These are phyloP conservation scores for Phalaenopsis equestris DNA, from an alignment of 106 monocot genomes.

Conservation along the genomic window DNA sequence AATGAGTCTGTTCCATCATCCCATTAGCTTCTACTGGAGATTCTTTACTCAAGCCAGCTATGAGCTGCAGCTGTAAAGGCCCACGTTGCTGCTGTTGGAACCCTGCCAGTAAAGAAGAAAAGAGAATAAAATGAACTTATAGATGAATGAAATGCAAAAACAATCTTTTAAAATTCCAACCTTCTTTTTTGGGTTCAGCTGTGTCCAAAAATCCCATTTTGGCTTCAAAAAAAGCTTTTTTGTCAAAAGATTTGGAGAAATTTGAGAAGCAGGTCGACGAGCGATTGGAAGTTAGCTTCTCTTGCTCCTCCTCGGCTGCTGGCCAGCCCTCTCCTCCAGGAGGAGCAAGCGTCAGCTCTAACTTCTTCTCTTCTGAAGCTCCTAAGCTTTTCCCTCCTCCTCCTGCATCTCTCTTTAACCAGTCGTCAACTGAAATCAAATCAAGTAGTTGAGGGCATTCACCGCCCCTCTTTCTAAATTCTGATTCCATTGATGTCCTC, in stretches of 20 bases:
- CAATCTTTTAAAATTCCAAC: not conserved
- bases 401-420: constrained; percentile 14
- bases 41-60: not conserved
- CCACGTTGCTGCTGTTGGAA: not conserved
- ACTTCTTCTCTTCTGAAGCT: constrained; percentile 41
- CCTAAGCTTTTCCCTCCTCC: constrained; percentile 15
- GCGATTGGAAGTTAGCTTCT: constrained; percentile 6
- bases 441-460: constrained; percentile 15
- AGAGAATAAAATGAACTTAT: not conserved
- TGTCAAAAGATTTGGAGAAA: not conserved
- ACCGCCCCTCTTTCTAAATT: not conserved
- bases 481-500: constrained; percentile 16
- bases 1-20: not conserved
- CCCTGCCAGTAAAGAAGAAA: not conserved
- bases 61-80: constrained; percentile 1
- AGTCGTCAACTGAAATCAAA: constrained; percentile 11
- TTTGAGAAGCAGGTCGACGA: constrained; percentile 20
- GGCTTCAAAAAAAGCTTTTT: not conserved
- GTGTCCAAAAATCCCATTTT: not conserved
- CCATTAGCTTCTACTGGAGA: not conserved
- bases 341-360: constrained; percentile 64
- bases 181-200: constrained; percentile 3
- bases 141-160: not conserved
- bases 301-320: not conserved
- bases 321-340: constrained; percentile 32